Conservation (phyloP, 164 flowering plant genomes). For the Akebia trifoliata region DNA sequence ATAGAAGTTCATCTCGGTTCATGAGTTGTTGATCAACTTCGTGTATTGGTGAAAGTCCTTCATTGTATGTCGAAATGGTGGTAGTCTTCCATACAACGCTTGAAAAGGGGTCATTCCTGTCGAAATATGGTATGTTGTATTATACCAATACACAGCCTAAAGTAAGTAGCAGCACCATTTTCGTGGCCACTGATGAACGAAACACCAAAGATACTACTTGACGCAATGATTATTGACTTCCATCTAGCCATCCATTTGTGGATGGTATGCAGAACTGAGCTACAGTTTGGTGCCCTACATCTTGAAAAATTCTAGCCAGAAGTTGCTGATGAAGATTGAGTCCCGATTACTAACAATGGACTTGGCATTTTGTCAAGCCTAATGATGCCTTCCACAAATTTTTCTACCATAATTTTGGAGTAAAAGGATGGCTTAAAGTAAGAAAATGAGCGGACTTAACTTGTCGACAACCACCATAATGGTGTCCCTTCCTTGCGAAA, state of each 20-base stretch:
- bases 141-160: too few species aligned
- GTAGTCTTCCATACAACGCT: constrained; percentile 5
- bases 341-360: neutral
- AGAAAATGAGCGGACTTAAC: too few species aligned
- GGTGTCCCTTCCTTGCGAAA: constrained; percentile 6
- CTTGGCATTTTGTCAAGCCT: neutral
- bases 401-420: constrained; percentile 5
- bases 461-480: constrained; percentile 7
- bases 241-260: too few species aligned
- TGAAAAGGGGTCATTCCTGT: too few species aligned
- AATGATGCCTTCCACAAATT: constrained; percentile 6
- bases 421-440: too few species aligned
- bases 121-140: neutral
- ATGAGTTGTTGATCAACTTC: constrained; percentile 1
- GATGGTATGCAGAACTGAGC: neutral
- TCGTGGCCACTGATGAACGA: neutral
- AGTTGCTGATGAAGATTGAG: neutral
- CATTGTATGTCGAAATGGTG: neutral
- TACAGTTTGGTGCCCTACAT: too few species aligned
- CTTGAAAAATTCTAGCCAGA: neutral
- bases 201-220: too few species aligned
- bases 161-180: neutral
- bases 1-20: neutral
- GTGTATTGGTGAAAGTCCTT: neutral
- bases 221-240: neutral